A percentile compares a stretch with the other conserved stretches of the same genome.
phyloP scores from a whole-genome alignment of 495 filamentous ascomycete species.

The Hypoxylon fragiforme region DNA sequence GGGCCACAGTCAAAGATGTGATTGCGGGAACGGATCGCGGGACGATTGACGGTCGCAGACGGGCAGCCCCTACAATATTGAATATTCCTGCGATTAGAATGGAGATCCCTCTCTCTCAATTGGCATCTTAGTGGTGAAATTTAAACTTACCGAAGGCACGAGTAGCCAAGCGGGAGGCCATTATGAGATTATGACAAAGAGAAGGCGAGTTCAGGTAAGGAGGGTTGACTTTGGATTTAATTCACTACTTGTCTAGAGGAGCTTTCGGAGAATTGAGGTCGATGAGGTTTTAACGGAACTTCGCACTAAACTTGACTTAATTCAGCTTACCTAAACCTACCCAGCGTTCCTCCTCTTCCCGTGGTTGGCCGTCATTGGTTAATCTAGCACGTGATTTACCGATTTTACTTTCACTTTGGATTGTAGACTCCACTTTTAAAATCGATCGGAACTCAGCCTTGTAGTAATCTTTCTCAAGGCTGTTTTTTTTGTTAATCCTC shows the following conservation, averaged over 20 bases:
- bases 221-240: constrained; percentile 39
- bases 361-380: constrained; percentile 43
- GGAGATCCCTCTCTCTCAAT: constrained; percentile 15
- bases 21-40: constrained; percentile 73
- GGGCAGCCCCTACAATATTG: constrained; percentile 72
- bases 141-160: constrained; percentile 79
- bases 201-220: constrained; percentile 31
- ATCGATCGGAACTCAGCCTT: constrained; percentile 27
- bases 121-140: not conserved
- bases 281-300: constrained; percentile 57
- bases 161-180: constrained; percentile 94
- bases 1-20: constrained; percentile 63
- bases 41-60: constrained; percentile 74
- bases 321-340: no score
- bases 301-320: constrained; percentile 22
- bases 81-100: constrained; percentile 30
- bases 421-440: not conserved
- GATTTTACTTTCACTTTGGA: not conserved
- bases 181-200: constrained; percentile 60
- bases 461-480: constrained; percentile 27
- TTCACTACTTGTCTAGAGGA: constrained; percentile 41
- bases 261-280: constrained; percentile 38
- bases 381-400: constrained; percentile 34
- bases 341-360: no score
- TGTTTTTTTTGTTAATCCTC: constrained; percentile 13